A percentile compares a stretch with the other conserved stretches of the same genome.
Evolutionary conservation across 148 eudicot genomes (phyloP).

Genomic region (Amaranthus hypochondriacus): DNA sequence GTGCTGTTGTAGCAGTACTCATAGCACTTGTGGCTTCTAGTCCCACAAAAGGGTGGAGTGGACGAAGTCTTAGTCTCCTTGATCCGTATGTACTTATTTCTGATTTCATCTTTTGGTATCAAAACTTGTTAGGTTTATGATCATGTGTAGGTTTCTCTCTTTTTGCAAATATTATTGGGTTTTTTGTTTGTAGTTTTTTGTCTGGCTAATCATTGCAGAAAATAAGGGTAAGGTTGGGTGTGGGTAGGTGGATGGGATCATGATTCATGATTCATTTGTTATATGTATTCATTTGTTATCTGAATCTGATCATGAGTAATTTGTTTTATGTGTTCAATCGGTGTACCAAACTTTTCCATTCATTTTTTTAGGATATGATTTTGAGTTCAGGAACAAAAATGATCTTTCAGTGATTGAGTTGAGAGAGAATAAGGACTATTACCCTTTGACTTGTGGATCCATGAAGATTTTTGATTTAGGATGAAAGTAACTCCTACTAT

Average conservation of each 20-base stretch:
- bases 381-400: no score
- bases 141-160: neutral
- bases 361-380: no score
- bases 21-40: constrained; percentile 90
- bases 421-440: no score
- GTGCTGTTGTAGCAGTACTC: constrained; percentile 73
- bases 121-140: neutral
- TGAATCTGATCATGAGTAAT: no score
- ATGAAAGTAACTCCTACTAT: no score
- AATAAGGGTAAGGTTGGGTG: neutral
- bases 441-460: no score
- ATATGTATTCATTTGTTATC: no score
- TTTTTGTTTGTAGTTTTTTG: neutral
- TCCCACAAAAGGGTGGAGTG: constrained; percentile 99
- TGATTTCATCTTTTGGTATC: neutral
- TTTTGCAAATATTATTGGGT: neutral
- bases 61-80: constrained; percentile 91
- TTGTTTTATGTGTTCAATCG: no score
- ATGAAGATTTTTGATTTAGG: no score
- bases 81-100: constrained; percentile 70
- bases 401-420: no score
- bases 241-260: neutral
- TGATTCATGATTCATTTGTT: no score
- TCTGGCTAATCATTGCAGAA: constrained; percentile 1
- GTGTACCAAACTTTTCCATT: no score